A percentile compares a stretch with the other conserved stretches of the same genome.
Conservation (phyloP, 2,329 filamentous ascomycete genomes). For the Emergomyces pasteurianus region DNA sequence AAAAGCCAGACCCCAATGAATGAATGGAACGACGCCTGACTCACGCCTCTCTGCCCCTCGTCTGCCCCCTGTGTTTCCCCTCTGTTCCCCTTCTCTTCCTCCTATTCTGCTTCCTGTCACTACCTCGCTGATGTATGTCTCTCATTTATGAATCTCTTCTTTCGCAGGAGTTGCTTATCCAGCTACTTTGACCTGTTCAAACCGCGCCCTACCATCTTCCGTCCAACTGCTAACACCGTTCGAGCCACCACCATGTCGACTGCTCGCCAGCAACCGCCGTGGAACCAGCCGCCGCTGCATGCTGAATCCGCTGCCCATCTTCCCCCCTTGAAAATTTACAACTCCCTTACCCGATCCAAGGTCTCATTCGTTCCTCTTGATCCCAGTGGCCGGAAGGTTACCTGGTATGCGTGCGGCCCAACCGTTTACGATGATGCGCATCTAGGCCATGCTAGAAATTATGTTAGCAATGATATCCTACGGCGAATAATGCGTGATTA, state of each 20-base stretch:
- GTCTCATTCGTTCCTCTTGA: constrained; percentile 64
- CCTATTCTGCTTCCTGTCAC: neutral
- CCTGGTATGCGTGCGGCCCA: constrained; percentile 83
- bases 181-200: constrained; percentile 1
- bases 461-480: constrained; percentile 82
- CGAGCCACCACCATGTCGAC: constrained; percentile 13
- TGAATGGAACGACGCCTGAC: no score
- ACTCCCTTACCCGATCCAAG: constrained; percentile 64
- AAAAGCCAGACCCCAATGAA: no score
- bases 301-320: constrained; percentile 24
- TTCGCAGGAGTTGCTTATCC: neutral
- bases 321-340: constrained; percentile 61
- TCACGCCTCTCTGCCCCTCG: neutral
- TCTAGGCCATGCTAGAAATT: constrained; percentile 75
- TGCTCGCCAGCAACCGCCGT: constrained; percentile 33
- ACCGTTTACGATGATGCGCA: constrained; percentile 76
- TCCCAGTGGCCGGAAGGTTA: constrained; percentile 53
- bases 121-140: neutral
- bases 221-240: neutral
- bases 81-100: neutral
- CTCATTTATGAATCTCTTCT: constrained; percentile 5
- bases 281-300: constrained; percentile 28
- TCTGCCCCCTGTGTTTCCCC: neutral
- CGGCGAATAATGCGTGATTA: constrained; percentile 71
- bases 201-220: neutral